Base-by-base conservation (phyloP, 2,329 filamentous ascomycete species). In the Trichoderma hamatum region DNA sequence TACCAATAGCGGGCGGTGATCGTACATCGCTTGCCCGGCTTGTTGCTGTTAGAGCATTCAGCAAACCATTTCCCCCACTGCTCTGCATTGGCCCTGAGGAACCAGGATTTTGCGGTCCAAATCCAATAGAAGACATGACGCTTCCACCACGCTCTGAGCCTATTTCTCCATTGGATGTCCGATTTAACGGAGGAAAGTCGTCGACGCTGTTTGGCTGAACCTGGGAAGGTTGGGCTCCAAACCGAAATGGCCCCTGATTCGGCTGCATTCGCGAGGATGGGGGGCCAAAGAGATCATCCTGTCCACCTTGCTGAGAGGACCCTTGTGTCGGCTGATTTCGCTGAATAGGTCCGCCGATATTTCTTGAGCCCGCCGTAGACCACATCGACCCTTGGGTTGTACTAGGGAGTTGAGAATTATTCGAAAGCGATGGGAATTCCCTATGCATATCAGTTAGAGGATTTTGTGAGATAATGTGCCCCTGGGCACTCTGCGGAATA, bases 401-500 rank as follows among this genome's bases (percentile, higher is more conserved):
- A 69, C 78, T 85, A 32, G 84, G 79, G 54, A 88, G 78, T 74
- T 87, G 86, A 55, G 86, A 81, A 72, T 86, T 89, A 74, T 87
- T 89, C 63, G 88, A 89, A 73, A 91, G 78, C 26, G 88, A 89
- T 10, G 89, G 89, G 67, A 91, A 91, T 75, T 91, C 88, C 70
- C 88, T 91, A 70, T 28, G n/a, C 26, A 9, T 6, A 7, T 21
- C 34, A 3, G 39, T 69, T 32, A 69, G 67, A 21, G 52, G 16
- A 19, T 43, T 54, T 11, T 28, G 13, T n/a, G 32, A 30, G 6
- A 46, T 6, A 30, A 11, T 28, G 9, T 21, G 26, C 10, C n/a
- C 34, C 7, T 34, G 34, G 19, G 14, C 39, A 43, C 66, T 36
- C 26, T 55, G 24, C 13, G 59, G 21, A 62, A 21, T 9, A 39